Evolutionary conservation across 2,329 filamentous ascomycete genomes (phyloP).

Genomic region (Phialophora macrospora): DNA sequence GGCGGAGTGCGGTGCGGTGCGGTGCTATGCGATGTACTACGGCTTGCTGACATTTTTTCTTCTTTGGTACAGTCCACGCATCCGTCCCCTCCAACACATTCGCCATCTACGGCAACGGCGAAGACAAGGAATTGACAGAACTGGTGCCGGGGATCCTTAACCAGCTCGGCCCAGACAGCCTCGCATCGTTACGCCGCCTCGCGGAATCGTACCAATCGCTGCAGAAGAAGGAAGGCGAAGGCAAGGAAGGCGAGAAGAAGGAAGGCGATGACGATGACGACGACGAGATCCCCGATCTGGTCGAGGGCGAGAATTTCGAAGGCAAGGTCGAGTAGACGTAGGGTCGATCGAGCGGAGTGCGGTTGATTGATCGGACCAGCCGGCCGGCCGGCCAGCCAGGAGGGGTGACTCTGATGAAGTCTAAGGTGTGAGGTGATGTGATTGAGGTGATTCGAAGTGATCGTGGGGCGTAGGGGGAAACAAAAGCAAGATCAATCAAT

Average conservation of each 20-base stretch:
- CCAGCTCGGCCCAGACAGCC: conserved; percentile 97
- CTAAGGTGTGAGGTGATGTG: not conserved
- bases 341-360: not conserved
- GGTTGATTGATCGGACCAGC: no score
- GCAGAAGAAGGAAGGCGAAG: conserved; percentile 87
- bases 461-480: not conserved
- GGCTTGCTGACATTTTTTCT: conserved; percentile 11
- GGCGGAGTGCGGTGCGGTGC: no score
- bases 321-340: conserved; percentile 86
- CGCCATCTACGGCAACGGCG: conserved; percentile 97
- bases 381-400: no score
- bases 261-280: conserved; percentile 76
- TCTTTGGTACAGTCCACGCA: conserved; percentile 74
- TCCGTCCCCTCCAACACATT: conserved; percentile 98
- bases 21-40: not conserved
- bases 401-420: not conserved
- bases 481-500: not conserved
- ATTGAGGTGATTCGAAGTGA: not conserved
- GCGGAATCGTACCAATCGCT: conserved; percentile 99
- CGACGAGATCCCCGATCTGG: conserved; percentile 91
- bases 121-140: conserved; percentile 99
- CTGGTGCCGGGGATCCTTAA: conserved; percentile 99
- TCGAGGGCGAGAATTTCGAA: conserved; percentile 98
- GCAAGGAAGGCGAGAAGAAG: conserved; percentile 59
- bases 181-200: conserved; percentile 95